These are phyloP conservation scores for Monilinia polystroma DNA, from an alignment of 2,329 filamentous ascomycete species.

Conservation along the genomic window DNA sequence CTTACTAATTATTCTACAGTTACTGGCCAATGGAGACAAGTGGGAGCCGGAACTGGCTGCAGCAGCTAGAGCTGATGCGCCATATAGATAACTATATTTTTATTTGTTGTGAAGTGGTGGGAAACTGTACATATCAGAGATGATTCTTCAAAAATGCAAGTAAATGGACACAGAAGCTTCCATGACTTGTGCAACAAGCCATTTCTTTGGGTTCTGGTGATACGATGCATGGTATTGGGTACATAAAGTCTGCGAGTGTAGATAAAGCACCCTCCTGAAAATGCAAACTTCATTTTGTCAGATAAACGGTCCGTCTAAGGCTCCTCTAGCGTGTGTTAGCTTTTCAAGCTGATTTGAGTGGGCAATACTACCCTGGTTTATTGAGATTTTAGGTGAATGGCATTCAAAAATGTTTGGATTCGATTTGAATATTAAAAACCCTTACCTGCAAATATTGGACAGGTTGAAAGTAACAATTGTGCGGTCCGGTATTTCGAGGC, in stretches of 20 bases:
- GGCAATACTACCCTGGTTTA: background rate
- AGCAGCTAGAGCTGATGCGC: conserved; percentile 86
- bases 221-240: background rate
- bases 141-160: conserved; percentile 17
- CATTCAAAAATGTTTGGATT: background rate
- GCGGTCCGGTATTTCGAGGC: background rate
- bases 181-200: background rate
- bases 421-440: background rate
- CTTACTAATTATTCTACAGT: conserved; percentile 51
- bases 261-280: background rate
- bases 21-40: conserved; percentile 85
- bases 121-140: conserved; percentile 22
- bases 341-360: background rate
- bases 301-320: background rate
- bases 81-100: conserved; percentile 67
- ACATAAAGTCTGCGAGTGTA: conserved; percentile 4
- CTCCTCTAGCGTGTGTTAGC: background rate
- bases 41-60: conserved; percentile 98
- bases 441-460: background rate
- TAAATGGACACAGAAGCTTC: conserved; percentile 5
- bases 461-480: background rate
- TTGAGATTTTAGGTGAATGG: background rate
- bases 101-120: conserved; percentile 14
- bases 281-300: too few relatives aligned
- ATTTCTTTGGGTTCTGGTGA: background rate